Evolutionary conservation across 2,329 filamentous ascomycete genomes (phyloP).

Genomic region (Zymoseptoria pseudotritici): DNA sequence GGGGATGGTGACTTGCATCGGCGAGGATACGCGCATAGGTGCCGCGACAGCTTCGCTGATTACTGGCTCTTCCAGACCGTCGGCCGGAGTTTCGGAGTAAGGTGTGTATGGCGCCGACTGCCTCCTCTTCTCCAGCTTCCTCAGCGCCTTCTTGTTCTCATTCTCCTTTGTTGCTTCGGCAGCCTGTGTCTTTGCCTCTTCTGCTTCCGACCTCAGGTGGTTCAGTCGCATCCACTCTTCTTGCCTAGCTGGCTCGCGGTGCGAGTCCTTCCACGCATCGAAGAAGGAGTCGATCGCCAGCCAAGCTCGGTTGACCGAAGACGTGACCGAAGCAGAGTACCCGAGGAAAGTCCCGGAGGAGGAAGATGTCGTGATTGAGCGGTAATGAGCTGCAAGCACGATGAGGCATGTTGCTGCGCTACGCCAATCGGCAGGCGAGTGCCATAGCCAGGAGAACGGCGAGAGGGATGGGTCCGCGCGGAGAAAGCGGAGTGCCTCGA

Average conservation of each 20-base stretch:
- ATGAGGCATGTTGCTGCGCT: conserved; percentile 9
- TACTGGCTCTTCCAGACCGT: background rate
- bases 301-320: conserved; percentile 3
- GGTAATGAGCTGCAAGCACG: conserved; percentile 1
- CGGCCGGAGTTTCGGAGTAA: background rate
- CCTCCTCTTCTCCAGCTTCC: background rate
- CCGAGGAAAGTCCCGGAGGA: background rate
- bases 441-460: conserved; percentile 12
- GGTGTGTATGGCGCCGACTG: background rate
- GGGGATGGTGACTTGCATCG: background rate
- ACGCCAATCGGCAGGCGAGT: conserved; percentile 10
- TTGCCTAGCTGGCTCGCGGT: background rate
- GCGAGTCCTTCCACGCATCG: conserved; percentile 6
- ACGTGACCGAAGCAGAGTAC: conserved; percentile 4
- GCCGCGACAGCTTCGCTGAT: background rate
- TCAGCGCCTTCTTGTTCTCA: background rate
- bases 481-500: conserved; percentile 8
- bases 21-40: background rate
- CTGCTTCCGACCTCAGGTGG: background rate
- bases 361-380: background rate
- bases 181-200: background rate
- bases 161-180: background rate
- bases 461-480: conserved; percentile 8
- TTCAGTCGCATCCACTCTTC: background rate
- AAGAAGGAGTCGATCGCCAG: conserved; percentile 10